Conservation (phyloP, 2,329 filamentous ascomycete genomes). For the Paecilomyces formosus region DNA sequence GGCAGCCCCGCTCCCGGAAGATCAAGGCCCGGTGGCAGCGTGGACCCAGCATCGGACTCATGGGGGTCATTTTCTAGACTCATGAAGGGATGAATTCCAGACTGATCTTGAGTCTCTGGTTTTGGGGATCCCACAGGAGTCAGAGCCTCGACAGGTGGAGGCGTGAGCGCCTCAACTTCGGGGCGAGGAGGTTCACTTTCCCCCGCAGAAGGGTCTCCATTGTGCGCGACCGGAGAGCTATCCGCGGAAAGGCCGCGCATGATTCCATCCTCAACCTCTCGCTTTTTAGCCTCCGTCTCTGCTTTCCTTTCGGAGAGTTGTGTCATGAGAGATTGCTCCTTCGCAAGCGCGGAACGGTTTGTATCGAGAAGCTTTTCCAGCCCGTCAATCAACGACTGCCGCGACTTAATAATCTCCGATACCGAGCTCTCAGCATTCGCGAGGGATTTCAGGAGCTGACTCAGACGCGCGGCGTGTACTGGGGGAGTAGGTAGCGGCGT, state of each 20-base stretch:
- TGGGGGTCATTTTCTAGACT: constrained; percentile 10
- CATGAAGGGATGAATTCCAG: constrained; percentile 20
- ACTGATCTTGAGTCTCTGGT: constrained; percentile 20
- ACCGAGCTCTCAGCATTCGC: constrained; percentile 84
- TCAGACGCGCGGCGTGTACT: constrained; percentile 84
- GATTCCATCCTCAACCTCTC: constrained; percentile 83
- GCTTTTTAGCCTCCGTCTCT: constrained; percentile 73
- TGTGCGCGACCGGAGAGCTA: constrained; percentile 41
- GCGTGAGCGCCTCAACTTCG: constrained; percentile 78
- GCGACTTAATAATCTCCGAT: constrained; percentile 79
- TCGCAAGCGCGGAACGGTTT: constrained; percentile 61
- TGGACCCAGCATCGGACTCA: constrained; percentile 6
- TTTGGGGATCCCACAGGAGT: constrained; percentile 46
- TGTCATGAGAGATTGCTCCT: constrained; percentile 60
- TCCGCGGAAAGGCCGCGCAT: constrained; percentile 70
- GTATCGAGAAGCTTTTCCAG: constrained; percentile 74
- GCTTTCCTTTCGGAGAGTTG: constrained; percentile 60
- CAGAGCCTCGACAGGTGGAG: constrained; percentile 57
- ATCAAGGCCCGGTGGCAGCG: constrained; percentile 10
- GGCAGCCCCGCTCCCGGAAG: constrained; percentile 12
- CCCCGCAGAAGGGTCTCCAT: constrained; percentile 23
- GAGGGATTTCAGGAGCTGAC: constrained; percentile 80
- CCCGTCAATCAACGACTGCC: constrained; percentile 66
- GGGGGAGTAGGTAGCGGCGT: constrained; percentile 68
- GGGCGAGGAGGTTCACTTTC: constrained; percentile 49